phyloP scores from a whole-genome alignment of 805 yeast genomes.

The Saturnispora sanitii region DNA sequence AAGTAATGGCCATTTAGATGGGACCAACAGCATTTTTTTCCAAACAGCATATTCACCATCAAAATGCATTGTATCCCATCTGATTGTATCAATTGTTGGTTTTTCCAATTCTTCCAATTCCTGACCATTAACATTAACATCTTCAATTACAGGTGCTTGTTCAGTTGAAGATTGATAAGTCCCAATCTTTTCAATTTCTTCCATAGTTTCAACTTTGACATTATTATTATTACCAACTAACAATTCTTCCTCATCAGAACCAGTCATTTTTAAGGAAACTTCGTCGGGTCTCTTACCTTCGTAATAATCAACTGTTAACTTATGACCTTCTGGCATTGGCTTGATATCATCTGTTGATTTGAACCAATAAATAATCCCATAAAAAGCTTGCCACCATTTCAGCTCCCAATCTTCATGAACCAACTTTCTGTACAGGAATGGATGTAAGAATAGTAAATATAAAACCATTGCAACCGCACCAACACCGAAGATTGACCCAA shows the following conservation, averaged over 20 bases:
- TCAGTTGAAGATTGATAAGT: background rate
- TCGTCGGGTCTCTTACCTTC: constrained; percentile 38
- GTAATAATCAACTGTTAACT: constrained; percentile 54
- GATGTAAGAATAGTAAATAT: constrained; percentile 46
- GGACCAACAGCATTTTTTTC: constrained; percentile 34
- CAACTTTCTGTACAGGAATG: constrained; percentile 52
- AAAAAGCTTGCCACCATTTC: constrained; percentile 41
- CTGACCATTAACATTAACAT: constrained; percentile 1
- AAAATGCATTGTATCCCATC: constrained; percentile 7
- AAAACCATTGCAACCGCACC: constrained; percentile 46
- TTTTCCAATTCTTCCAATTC: background rate
- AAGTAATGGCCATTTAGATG: constrained; percentile 45
- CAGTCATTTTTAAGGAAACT: background rate
- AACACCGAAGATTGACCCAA: constrained; percentile 54
- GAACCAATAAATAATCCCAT: constrained; percentile 51
- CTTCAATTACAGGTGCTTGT: background rate
- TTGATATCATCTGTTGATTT: constrained; percentile 49
- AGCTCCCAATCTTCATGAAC: constrained; percentile 59
- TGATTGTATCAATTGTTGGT: constrained; percentile 14
- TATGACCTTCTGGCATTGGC: constrained; percentile 53
- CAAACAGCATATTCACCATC: constrained; percentile 22
- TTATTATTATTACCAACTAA: constrained; percentile 17
- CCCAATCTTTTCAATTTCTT: constrained; percentile 14
- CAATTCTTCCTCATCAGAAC: constrained; percentile 1
- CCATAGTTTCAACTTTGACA: constrained; percentile 4